These are phyloP conservation scores for Catharanthus roseus DNA, from an alignment of 257 asterid species.

Conservation along the genomic window DNA sequence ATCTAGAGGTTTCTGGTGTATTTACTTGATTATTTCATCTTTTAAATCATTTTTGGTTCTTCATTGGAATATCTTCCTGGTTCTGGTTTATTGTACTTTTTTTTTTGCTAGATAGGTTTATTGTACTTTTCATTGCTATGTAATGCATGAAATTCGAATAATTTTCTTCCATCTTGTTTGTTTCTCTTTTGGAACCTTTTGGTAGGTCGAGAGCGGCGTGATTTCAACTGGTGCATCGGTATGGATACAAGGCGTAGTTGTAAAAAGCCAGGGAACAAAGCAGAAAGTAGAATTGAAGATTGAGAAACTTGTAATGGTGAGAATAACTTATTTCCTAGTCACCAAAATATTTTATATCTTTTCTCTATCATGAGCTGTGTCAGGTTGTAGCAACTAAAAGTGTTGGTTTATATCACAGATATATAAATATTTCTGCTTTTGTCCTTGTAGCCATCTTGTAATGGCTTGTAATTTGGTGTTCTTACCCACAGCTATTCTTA, in stretches of 20 bases:
- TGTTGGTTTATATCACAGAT: neutral
- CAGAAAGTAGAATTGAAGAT: constrained; percentile 87
- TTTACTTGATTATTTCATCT: neutral
- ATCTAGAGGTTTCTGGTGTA: neutral
- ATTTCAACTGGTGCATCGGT: constrained; percentile 87
- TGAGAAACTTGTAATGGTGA: constrained; percentile 81
- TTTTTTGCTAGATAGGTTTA: no score
- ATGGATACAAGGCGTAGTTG: constrained; percentile 68
- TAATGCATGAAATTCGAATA: neutral
- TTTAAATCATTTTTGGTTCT: neutral
- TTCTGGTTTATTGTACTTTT: neutral
- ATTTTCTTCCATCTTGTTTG: neutral
- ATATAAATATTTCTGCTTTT: neutral
- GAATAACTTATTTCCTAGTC: constrained; percentile 17
- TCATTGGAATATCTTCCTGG: neutral
- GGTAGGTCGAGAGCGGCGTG: constrained; percentile 69
- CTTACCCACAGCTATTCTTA: no score
- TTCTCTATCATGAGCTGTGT: neutral
- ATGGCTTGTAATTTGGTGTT: neutral
- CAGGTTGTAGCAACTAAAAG: neutral
- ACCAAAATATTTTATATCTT: neutral
- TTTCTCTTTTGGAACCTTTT: constrained; percentile 11
- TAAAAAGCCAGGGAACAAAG: constrained; percentile 91
- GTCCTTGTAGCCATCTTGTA: neutral
- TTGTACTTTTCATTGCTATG: no score